Evolutionary conservation across 495 filamentous ascomycete genomes (phyloP).

Genomic region (Rhizodiscina lignyota): DNA sequence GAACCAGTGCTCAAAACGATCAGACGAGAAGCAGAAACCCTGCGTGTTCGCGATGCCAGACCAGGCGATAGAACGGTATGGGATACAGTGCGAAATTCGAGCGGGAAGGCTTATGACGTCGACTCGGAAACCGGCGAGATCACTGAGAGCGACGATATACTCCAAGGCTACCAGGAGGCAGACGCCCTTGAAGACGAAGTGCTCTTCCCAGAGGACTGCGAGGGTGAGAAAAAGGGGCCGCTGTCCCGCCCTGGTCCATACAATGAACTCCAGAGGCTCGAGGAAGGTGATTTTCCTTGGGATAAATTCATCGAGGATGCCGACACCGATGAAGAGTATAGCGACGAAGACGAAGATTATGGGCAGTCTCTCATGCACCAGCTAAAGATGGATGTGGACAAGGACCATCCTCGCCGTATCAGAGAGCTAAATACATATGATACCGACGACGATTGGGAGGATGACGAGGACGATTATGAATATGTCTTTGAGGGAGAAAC

Average conservation of each 20-base stretch:
- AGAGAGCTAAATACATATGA: no score
- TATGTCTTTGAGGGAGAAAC: slow-evolving; percentile 4
- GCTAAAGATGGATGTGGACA: no score
- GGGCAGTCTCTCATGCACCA: no score
- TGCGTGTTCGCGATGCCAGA: slow-evolving; percentile 32
- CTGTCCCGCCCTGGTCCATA: no score
- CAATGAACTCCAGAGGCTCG: slow-evolving; percentile 19
- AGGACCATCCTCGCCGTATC: no score
- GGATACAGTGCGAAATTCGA: slow-evolving; percentile 19
- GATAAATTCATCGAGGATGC: slow-evolving; percentile 16
- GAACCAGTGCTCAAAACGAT: no score
- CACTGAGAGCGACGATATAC: slow-evolving; percentile 3
- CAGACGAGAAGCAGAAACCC: no score
- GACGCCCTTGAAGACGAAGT: slow-evolving; percentile 29
- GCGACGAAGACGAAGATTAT: no score
- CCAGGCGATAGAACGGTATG: slow-evolving; percentile 23
- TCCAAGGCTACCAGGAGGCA: slow-evolving; percentile 20
- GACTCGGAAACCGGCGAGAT: neutral
- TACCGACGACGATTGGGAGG: no score
- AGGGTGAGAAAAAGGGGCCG: slow-evolving; percentile 12
- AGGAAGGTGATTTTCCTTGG: slow-evolving; percentile 11
- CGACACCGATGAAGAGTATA: slow-evolving; percentile 12
- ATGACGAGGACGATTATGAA: slow-evolving; percentile 9
- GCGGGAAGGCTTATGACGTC: slow-evolving; percentile 9
- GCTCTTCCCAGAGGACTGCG: slow-evolving; percentile 27